phyloP scores from a whole-genome alignment of 2,329 filamentous ascomycete species.

The Hypoxylon sp. region DNA sequence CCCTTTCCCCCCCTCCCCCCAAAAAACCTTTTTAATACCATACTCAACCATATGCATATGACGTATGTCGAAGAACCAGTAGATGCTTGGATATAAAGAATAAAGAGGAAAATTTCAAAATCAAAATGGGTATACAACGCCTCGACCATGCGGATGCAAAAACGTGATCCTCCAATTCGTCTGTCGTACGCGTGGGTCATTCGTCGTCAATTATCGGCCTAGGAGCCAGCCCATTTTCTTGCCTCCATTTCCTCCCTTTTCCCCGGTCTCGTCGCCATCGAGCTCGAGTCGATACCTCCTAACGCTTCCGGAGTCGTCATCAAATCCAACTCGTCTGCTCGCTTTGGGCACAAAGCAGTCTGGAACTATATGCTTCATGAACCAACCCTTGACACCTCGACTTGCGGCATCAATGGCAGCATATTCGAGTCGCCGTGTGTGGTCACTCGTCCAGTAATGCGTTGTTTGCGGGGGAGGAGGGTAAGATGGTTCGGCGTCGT shows the following conservation, averaged over 20 bases:
- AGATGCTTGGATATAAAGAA: constrained; percentile 16
- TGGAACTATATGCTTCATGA: constrained; percentile 70
- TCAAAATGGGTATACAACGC: constrained; percentile 53
- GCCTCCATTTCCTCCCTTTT: constrained; percentile 43
- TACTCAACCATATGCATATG: constrained; percentile 21
- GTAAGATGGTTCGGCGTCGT: constrained; percentile 50
- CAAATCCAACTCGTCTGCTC: constrained; percentile 67
- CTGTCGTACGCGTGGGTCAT: constrained; percentile 35
- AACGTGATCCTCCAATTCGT: constrained; percentile 41
- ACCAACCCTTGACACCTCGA: constrained; percentile 72
- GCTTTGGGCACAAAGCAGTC: constrained; percentile 71
- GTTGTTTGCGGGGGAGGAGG: constrained; percentile 70
- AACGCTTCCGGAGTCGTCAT: constrained; percentile 75
- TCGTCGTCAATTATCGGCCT: constrained; percentile 40
- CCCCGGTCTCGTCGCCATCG: constrained; percentile 61
- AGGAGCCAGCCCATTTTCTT: constrained; percentile 54
- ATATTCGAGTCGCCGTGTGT: constrained; percentile 74
- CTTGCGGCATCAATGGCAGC: constrained; percentile 76
- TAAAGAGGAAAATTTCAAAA: constrained; percentile 34
- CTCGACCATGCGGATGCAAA: constrained; percentile 50
- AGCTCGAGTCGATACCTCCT: constrained; percentile 73
- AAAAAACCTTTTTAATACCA: constrained; percentile 1
- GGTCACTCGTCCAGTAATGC: constrained; percentile 78
- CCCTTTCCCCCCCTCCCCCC: neutral
- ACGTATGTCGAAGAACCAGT: constrained; percentile 9